Evolutionary conservation across 345 rosid genomes (phyloP), one percentile per base, ranked within the genome.

Genomic region (Erodium maritimum): DNA sequence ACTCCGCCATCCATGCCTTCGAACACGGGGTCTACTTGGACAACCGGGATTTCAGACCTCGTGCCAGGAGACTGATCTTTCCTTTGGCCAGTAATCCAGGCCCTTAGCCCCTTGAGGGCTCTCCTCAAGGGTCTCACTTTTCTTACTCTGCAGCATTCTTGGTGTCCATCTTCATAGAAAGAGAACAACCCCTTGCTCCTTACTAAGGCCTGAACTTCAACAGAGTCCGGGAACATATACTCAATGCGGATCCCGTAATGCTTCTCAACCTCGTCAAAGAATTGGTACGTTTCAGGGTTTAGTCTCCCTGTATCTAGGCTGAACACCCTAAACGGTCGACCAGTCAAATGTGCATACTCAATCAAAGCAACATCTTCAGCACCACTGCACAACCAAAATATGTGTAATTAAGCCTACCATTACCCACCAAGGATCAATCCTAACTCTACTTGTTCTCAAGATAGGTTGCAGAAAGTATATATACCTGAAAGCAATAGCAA

Each of bases 51-150:
- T 67, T 86, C 95, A 0, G 98, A 82, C 75, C 96, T 68, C 2
- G 96, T 91, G 0, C 95, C 98, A 0, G 87, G 91, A 23, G 96
- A 91, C 61, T 91, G 98, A 63, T 91, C 98, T 73, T 88, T 91
- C 69, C 96, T 82, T 61, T 91, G 98, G 52, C 98, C 96, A 0
- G 98, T 88, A 56, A 91, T 84, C 98, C 98, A 91, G 34, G 98
- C 98, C 53, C 84, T 81, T 11, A 91, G 76, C 16, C 98, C 98
- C 61, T 84, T 86, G 0, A 91, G 81, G n/a, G 95, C 94, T 67
- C 98, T 83, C 64, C 94, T 78, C 46, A 91, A 62, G n/a, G 98
- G 98, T 62, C 95, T 83, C 59, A 91, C 98, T 70, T 91, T 91
- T 72, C 98, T 84, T 29, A 86, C 91, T 21, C 96, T 86, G 82